A percentile compares a stretch with the other conserved stretches of the same genome.
phyloP scores from a whole-genome alignment of 169 alveolate genomes.

The Plasmodium fragile region DNA sequence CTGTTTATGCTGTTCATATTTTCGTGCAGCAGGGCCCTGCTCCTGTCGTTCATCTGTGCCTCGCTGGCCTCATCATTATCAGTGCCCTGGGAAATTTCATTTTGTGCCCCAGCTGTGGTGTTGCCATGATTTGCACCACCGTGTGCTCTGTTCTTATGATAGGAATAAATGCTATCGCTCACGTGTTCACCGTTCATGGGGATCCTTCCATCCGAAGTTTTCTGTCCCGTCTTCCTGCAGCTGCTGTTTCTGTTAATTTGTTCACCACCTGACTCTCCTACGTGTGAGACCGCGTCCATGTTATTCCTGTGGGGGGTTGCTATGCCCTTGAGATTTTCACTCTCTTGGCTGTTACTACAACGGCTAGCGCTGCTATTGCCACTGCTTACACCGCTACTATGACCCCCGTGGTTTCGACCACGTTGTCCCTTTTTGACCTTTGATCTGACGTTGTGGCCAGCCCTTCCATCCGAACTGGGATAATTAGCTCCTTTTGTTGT shows the following conservation, averaged over 20 bases:
- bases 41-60: constrained; percentile 1
- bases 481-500: neutral
- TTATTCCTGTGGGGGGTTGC: neutral
- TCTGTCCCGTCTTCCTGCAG: neutral
- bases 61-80: neutral
- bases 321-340: neutral
- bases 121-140: neutral
- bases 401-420: neutral
- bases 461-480: neutral
- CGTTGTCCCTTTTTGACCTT: neutral
- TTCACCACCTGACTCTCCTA: neutral
- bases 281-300: neutral
- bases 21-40: neutral
- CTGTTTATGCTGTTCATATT: constrained; percentile 12
- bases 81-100: neutral
- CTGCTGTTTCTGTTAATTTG: neutral
- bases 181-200: neutral
- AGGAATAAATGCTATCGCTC: neutral
- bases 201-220: neutral
- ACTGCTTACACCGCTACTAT: neutral
- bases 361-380: neutral
- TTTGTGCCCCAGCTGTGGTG: neutral
- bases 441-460: neutral
- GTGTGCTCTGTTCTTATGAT: neutral
- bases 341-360: neutral